A percentile compares a stretch with the other conserved stretches of the same genome.
phyloP scores from a whole-genome alignment of 306 rosid species.

The Senna tora region DNA sequence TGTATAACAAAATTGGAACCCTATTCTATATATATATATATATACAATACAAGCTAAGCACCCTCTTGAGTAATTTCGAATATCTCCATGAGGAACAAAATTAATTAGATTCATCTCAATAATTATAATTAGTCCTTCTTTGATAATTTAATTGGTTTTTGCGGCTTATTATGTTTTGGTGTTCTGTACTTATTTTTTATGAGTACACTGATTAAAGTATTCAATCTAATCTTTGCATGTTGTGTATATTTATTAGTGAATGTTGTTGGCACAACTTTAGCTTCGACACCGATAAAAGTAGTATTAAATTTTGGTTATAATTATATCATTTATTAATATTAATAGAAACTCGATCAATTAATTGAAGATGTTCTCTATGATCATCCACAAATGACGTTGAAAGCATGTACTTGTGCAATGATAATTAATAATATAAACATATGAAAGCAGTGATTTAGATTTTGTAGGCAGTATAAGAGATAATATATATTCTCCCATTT shows the following conservation, averaged over 20 bases:
- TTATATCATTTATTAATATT: too few species aligned
- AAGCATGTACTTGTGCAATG: not conserved
- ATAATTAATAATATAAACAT: conserved; percentile 12
- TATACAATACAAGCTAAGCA: not conserved
- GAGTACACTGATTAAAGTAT: conserved; percentile 42
- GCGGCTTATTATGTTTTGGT: not conserved
- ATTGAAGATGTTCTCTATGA: too few species aligned
- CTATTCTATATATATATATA: conserved; percentile 22
- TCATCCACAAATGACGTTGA: not conserved
- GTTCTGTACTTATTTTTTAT: not conserved
- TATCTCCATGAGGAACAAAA: not conserved
- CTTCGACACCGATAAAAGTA: too few species aligned
- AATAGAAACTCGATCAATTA: too few species aligned
- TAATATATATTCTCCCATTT: too few species aligned
- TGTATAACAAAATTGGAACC: conserved; percentile 27
- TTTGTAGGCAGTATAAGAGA: too few species aligned
- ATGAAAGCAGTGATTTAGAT: not conserved
- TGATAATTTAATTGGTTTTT: conserved; percentile 40
- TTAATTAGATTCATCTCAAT: not conserved
- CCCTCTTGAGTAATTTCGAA: conserved; percentile 8
- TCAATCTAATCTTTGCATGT: conserved; percentile 56
- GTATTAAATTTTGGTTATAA: too few species aligned
- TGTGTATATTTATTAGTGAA: conserved; percentile 55
- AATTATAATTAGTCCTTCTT: too few species aligned
- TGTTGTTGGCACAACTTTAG: conserved; percentile 61